Conservation (phyloP, 345 rosid species). For the Gossypium arboreum region DNA sequence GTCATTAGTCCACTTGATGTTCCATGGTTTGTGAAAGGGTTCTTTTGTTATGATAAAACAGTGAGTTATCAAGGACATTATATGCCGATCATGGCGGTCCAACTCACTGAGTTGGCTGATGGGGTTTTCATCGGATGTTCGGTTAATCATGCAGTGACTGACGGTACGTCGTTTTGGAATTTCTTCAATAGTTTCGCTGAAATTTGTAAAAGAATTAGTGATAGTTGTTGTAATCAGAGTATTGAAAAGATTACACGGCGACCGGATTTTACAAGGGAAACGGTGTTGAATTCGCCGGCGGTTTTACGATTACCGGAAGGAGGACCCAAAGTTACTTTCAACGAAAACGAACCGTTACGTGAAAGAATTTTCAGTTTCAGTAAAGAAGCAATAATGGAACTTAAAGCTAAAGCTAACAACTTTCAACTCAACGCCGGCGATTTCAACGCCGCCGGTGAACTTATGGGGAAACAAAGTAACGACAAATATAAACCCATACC, state of each 20-base stretch:
- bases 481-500: constrained; percentile 33
- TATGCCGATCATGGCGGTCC: constrained; percentile 72
- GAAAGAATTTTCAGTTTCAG: constrained; percentile 89
- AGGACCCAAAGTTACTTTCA: constrained; percentile 70
- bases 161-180: constrained; percentile 94
- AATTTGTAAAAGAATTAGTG: constrained; percentile 42
- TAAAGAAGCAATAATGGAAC: constrained; percentile 52
- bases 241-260: constrained; percentile 29
- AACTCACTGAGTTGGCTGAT: constrained; percentile 73
- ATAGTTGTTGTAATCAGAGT: neutral
- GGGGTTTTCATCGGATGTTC: constrained; percentile 76
- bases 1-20: constrained; percentile 50
- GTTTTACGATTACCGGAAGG: constrained; percentile 60
- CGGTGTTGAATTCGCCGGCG: constrained; percentile 59
- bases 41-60: constrained; percentile 55
- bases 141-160: constrained; percentile 71
- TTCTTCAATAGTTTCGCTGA: constrained; percentile 88
- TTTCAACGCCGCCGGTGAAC: constrained; percentile 47
- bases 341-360: constrained; percentile 57
- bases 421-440: constrained; percentile 17
- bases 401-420: constrained; percentile 61
- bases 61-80: constrained; percentile 80
- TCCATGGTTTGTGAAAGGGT: constrained; percentile 47
- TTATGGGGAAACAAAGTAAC: constrained; percentile 62
- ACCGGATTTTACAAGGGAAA: constrained; percentile 66